Evolutionary conservation across 2,329 filamentous ascomycete species (phyloP).

Genomic region (Akanthomyces dipterigenus): DNA sequence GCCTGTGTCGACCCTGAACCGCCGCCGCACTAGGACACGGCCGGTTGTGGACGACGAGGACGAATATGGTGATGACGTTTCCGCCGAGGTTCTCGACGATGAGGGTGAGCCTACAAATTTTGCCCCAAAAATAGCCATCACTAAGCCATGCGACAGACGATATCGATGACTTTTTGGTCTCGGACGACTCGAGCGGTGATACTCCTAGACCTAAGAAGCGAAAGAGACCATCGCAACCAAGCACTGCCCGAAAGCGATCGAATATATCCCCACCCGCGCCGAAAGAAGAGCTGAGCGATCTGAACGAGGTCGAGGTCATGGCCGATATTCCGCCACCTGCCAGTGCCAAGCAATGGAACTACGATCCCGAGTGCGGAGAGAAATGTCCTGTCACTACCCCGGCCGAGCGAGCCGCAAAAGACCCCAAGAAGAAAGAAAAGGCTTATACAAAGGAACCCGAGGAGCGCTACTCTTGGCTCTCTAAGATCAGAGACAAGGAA

Average conservation of each 20-base stretch:
- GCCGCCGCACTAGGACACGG: conserved; percentile 41
- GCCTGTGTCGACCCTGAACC: conserved; percentile 47
- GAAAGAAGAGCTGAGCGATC: conserved; percentile 34
- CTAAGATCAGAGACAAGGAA: conserved; percentile 77
- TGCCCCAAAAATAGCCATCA: no score
- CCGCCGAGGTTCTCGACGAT: conserved; percentile 56
- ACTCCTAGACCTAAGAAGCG: conserved; percentile 59
- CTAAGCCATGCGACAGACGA: conserved; percentile 41
- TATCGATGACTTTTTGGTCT: conserved; percentile 80
- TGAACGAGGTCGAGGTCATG: conserved; percentile 48
- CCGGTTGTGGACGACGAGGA: conserved; percentile 58
- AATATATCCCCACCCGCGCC: conserved; percentile 39
- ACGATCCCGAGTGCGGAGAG: conserved; percentile 42
- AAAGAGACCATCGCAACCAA: conserved; percentile 56
- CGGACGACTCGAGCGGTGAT: conserved; percentile 73
- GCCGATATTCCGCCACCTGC: conserved; percentile 56
- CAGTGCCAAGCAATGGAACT: conserved; percentile 77
- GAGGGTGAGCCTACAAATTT: conserved; percentile 39
- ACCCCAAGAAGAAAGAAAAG: conserved; percentile 49
- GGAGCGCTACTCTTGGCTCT: conserved; percentile 83
- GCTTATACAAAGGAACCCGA: conserved; percentile 78
- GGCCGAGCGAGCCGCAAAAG: conserved; percentile 22
- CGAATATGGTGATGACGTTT: conserved; percentile 65
- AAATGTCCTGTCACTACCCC: conserved; percentile 30
- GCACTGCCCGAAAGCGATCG: conserved; percentile 55